phyloP scores from a whole-genome alignment of 176 grass and related monocot species.

The Carex littledalei region DNA sequence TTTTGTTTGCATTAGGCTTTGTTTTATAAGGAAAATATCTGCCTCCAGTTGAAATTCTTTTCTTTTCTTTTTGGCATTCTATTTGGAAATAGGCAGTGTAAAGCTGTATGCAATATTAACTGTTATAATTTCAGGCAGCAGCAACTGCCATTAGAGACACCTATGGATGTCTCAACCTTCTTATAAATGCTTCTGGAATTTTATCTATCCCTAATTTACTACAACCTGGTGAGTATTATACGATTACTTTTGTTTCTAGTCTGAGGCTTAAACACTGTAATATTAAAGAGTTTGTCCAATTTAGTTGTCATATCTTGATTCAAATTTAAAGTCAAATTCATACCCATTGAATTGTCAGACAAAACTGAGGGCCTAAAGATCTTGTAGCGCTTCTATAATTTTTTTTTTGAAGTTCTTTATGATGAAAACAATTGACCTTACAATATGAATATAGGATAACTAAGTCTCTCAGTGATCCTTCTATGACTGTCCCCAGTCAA shows the following conservation, averaged over 20 bases:
- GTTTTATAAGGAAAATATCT: neutral
- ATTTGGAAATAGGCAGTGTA: neutral
- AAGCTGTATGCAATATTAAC: neutral
- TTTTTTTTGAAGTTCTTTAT: neutral
- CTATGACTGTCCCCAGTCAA: neutral
- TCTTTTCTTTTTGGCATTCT: neutral
- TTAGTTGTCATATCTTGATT: neutral
- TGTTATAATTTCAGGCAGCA: constrained; percentile 38
- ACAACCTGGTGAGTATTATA: constrained; percentile 54
- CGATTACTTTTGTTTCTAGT: neutral
- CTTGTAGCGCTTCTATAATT: neutral
- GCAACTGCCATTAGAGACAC: constrained; percentile 43
- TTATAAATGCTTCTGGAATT: constrained; percentile 82
- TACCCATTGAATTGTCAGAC: neutral
- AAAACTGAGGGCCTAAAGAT: neutral
- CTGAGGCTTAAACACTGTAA: neutral
- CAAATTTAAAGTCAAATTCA: neutral
- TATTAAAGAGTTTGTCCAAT: neutral
- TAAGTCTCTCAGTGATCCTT: neutral
- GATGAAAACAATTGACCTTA: neutral
- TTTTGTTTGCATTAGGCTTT: neutral
- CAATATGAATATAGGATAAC: neutral
- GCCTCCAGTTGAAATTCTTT: neutral
- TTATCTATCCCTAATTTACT: constrained; percentile 64
- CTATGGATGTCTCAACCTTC: constrained; percentile 55